Evolutionary conservation across 2,329 filamentous ascomycete genomes (phyloP), one percentile per base, ranked within the genome.

Genomic region (Arthrobotrys musiformis): DNA sequence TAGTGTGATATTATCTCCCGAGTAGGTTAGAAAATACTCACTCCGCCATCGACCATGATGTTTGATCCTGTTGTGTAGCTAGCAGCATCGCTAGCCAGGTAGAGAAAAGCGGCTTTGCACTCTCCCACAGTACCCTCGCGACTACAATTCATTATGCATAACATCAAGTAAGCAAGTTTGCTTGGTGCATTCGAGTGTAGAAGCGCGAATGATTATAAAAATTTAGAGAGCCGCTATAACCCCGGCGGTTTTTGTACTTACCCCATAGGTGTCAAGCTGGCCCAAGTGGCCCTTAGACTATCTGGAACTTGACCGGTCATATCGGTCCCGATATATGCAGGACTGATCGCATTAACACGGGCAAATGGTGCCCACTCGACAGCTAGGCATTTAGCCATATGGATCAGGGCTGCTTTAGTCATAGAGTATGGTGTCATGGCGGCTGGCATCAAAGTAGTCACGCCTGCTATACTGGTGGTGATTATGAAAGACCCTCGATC

Each of bases 41-140:
- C 70, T 5, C 79, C 80, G 72, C 92, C 92, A 82, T 95, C 92
- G 56, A 94, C 88, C 78, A 92, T 84, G 75, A 95, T 86, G 82
- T 93, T 90, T 8, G 88, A 86, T 0, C 89, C 93, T 8, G 92
- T 96, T 13, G 91, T 93, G 84, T 93, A 96, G 66, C 89, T 92
- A 15, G 90, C 88, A 2, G 92, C 92, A 83, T 96, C 92, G 17
- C 90, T 92, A 17, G 92, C 91, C 72, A 96, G 86, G 84, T 93
- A 96, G 50, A 96, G 84, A 82, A 91, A 97, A 19, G 90, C 90
- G 19, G 92, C 93, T 85, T 94, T 94, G 80, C 96, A 86, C 85
- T 97, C 93, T 74, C 89, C 87, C 2, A 89, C 85, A 79, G 89
- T 86, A 6, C 91, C 93, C 82, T 93, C 90, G 79, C 93, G 88